Evolutionary conservation across 805 yeast genomes (phyloP), one percentile per base, ranked within the genome.

Genomic region (Monosporozyma aquatica): DNA sequence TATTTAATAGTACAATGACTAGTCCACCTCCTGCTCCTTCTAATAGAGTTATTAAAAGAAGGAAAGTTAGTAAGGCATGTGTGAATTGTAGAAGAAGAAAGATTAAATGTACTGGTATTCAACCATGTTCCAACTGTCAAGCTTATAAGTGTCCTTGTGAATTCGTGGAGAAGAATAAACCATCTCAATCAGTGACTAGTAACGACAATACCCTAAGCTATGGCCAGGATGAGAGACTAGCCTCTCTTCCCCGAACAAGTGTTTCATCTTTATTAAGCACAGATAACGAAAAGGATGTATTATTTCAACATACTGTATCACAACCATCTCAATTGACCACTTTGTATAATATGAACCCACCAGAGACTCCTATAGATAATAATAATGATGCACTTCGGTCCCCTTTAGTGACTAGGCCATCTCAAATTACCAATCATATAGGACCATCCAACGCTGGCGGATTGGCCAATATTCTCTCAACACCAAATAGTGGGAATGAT

Each of bases 31-130:
- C n/a, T n/a, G n/a, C n/a, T n/a, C n/a, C n/a, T n/a, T n/a, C n/a
- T n/a, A 22, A 23, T 20, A 25, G 15, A 7, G 21, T 13, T 15
- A 24, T n/a, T 24, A 39, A 40, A 17, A 38, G 43, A 14, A 40
- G 42, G 13, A 48, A 46, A 27, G 45, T 43, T 11, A 30, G 21
- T 13, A 42, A 20, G 28, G 51, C 65, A 1, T 61, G 65, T 38
- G 54, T 52, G 30, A 58, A 54, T 37, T 61, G 65, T 40, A 48
- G 64, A 24, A 51, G 53, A 36, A 54, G 62, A 30, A 61, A 61
- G 43, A 61, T 61, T 37, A 61, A 58, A 43, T 61, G 65, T 43
- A 52, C 60, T n/a, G 63, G 64, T 4, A 48, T 40, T 6, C 44
- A 37, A 21, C 65, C 65, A 6, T 61, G 65, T 45, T 43, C 50